Conservation (phyloP, 257 asterid genomes). For the Solanum etuberosum region DNA sequence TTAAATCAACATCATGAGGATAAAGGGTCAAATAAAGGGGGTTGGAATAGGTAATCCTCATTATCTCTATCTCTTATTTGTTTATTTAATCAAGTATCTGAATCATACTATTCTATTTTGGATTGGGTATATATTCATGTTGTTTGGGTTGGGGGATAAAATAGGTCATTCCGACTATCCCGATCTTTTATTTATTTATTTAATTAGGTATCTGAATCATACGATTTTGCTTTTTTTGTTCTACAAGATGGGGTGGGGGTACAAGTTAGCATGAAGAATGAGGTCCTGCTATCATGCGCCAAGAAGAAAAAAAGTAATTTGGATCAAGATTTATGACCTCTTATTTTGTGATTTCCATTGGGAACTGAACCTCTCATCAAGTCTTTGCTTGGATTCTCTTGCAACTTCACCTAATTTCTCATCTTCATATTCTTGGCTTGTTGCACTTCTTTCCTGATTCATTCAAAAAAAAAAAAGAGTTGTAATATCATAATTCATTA, state of each 20-base stretch:
- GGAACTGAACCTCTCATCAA: conserved; percentile 39
- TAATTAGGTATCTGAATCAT: no score
- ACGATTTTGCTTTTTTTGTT: no score
- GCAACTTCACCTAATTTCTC: conserved; percentile 16
- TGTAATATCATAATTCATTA: background rate
- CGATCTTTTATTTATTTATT: no score
- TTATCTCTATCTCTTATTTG: no score
- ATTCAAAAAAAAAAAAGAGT: background rate
- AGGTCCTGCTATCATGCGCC: background rate
- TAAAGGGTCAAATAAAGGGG: background rate
- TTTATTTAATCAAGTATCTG: no score
- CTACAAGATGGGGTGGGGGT: background rate
- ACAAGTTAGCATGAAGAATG: background rate
- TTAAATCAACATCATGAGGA: background rate
- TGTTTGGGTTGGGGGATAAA: background rate
- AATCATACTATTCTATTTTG: no score
- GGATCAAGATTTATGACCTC: conserved; percentile 10
- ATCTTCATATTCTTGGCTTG: conserved; percentile 7
- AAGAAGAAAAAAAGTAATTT: background rate
- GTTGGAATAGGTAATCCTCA: no score
- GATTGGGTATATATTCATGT: background rate
- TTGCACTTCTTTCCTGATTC: conserved; percentile 22
- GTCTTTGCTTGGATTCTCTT: conserved; percentile 46
- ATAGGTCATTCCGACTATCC: no score
- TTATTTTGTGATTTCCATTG: conserved; percentile 19